Base-by-base conservation (phyloP, 192 early-diverging fungal species). In the Umbelopsis sp. region DNA sequence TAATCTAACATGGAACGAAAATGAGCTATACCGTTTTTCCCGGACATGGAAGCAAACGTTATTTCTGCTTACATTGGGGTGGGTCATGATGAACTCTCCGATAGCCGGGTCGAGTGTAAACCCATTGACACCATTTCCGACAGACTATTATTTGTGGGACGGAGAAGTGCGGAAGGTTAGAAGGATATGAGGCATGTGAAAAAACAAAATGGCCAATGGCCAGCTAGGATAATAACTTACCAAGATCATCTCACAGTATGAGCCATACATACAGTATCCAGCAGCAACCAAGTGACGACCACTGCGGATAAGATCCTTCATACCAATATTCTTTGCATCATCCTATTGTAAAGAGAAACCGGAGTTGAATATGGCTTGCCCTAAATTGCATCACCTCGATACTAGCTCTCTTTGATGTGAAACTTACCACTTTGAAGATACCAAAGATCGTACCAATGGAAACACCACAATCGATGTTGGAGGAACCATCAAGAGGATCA, bases 391-490 rank as follows among this genome's bases (percentile, higher is more conserved):
- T 41, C 37, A 41, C 37, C 5, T 6, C 37, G 5, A 9, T 41
- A 41, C 37, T 41, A 41, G 10, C 37, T 10, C 37, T 6, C 37
- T 6, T 41, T 41, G 37, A 23, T n/a, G 2, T 21, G 47, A 16
- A 18, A 84, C 88, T 81, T 85, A 93, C 90, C 69, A 97, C 86
- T 74, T 88, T 87, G 88, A 95, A 99, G 76, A 99, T 95, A 52
- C 97, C 97, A 86, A 99, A 99, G 78, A 99, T 99, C 22, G 97
- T 99, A 79, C 97, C 97, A 41, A 99, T 93, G 20, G 95, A 96
- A 41, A 97, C 96, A 86, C 95, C 97, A 78, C 94, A 95, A 77
- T 99, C 97, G 80, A 99, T 99, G 86, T 99, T 99, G 84, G 92
- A 94, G 68, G 89, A 91, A 64, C 97, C 97, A 79, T 99, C 97